Evolutionary conservation across 495 filamentous ascomycete genomes (phyloP).

Genomic region (Pyronema omphalodes): DNA sequence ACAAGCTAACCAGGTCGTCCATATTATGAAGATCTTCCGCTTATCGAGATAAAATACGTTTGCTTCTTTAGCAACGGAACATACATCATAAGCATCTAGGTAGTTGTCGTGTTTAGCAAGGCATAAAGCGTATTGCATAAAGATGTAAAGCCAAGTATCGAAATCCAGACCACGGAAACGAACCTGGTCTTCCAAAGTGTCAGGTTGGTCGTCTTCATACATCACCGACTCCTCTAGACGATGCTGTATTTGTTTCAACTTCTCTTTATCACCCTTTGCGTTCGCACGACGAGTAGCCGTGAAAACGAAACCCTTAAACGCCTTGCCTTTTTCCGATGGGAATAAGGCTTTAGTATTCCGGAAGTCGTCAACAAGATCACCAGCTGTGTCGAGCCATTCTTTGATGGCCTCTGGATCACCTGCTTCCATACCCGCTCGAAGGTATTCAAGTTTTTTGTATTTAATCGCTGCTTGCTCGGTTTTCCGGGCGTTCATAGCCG

Average conservation of each 20-base stretch:
- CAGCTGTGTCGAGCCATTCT: slow-evolving; percentile 58
- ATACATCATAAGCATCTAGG: slow-evolving; percentile 55
- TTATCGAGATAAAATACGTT: slow-evolving; percentile 58
- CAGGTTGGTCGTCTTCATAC: background rate
- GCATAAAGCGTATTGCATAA: slow-evolving; percentile 63
- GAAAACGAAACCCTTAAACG: slow-evolving; percentile 45
- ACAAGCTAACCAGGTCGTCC: slow-evolving; percentile 72
- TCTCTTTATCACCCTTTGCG: slow-evolving; percentile 34
- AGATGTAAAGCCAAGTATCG: slow-evolving; percentile 72
- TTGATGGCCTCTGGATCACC: slow-evolving; percentile 36
- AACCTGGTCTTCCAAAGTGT: slow-evolving; percentile 20
- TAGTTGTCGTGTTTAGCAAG: slow-evolving; percentile 39
- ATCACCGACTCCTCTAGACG: slow-evolving; percentile 37
- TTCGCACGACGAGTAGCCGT: slow-evolving; percentile 31
- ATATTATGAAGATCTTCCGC: slow-evolving; percentile 48
- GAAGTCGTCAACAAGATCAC: slow-evolving; percentile 62
- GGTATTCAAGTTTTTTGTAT: slow-evolving; percentile 36
- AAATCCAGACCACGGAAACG: slow-evolving; percentile 67
- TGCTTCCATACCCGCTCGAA: slow-evolving; percentile 32
- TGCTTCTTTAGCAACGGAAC: slow-evolving; percentile 53
- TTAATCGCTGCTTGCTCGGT: slow-evolving; percentile 39
- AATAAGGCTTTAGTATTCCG: slow-evolving; percentile 59
- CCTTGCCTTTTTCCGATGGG: slow-evolving; percentile 47
- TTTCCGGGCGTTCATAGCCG: slow-evolving; percentile 28
- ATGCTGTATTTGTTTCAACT: slow-evolving; percentile 49